Evolutionary conservation across 83 land plant species (phyloP).

Genomic region (Picea abies): DNA sequence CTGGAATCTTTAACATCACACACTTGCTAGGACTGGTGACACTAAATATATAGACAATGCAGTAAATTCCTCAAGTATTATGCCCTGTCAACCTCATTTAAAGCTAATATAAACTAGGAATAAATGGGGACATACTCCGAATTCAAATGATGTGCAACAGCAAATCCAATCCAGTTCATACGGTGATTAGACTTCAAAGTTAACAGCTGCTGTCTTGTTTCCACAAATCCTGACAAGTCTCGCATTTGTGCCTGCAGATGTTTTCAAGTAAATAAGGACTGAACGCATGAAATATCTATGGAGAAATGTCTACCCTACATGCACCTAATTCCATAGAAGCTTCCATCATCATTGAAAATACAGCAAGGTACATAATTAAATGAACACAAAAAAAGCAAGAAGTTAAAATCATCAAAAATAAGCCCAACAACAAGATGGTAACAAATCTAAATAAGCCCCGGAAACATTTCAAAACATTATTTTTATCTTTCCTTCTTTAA

Average conservation of each 20-base stretch:
- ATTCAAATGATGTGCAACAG: no score
- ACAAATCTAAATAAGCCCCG: no score
- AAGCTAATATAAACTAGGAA: neutral
- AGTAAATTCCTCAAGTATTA: neutral
- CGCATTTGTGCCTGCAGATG: constrained; percentile 1
- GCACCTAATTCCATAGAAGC: neutral
- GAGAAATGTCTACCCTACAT: neutral
- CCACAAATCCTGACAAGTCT: no score
- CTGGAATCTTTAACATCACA: neutral
- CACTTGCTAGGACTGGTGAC: neutral
- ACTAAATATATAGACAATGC: neutral
- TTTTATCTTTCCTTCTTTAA: neutral
- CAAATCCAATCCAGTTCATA: no score
- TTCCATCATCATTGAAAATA: neutral
- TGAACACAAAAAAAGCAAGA: neutral
- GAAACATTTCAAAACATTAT: no score
- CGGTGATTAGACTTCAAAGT: no score
- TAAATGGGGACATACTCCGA: constrained; percentile 28
- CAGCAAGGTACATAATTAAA: neutral
- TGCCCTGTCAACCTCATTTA: neutral
- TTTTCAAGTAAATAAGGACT: neutral
- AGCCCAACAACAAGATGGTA: neutral
- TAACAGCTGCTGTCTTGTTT: no score
- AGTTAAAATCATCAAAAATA: neutral
- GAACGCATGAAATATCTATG: neutral